Evolutionary conservation across 805 yeast genomes (phyloP), one percentile per base, ranked within the genome.

Genomic region (Kurtzmaniella cleridarum): DNA sequence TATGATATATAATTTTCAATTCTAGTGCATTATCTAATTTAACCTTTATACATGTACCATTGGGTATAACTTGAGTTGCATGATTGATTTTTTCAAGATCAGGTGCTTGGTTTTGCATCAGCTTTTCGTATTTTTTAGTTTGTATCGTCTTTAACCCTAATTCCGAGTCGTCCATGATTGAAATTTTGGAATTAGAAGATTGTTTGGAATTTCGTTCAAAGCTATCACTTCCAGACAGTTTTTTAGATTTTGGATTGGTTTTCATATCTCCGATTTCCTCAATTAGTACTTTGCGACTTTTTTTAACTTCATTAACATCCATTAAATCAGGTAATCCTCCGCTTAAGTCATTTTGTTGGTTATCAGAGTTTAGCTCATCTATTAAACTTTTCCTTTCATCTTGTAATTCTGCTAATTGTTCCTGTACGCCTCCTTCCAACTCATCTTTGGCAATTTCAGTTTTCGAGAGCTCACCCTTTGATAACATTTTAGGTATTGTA

Each of bases 401-500:
- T 64, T 53, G 27, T 36, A 67, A 40, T 34, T 54, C 63, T 45
- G 62, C 57, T 3, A 61, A 41, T 35, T 58, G 62, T 30, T 59
- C 55, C 39, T 67, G 66, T 18, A 73, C 65, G 31, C 58, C 53
- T 5, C 55, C 55, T 5, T 59, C 55, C 27, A 78, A 41, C 28
- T 78, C 84, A 6, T 65, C 54, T 30, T 64, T 62, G 14, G 72
- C 50, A 14, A 75, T 64, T 27, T 62, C 70, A 1, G 81, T 68
- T 9, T 53, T 49, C 3, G 74, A 66, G 2, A 78, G 67, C 26
- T 60, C 69, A 1, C 95, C 95, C 62, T 89, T 89, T 36, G 73
- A 62, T 9, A 69, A 56, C 78, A 91, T 70, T 49, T 85, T 86
- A 1, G 96, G 96, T 2, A 76, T 64, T 3, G 77, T 55, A 34